These are phyloP conservation scores for Leishmania turanica DNA, from an alignment of 208 protist species.

Conservation along the genomic window DNA sequence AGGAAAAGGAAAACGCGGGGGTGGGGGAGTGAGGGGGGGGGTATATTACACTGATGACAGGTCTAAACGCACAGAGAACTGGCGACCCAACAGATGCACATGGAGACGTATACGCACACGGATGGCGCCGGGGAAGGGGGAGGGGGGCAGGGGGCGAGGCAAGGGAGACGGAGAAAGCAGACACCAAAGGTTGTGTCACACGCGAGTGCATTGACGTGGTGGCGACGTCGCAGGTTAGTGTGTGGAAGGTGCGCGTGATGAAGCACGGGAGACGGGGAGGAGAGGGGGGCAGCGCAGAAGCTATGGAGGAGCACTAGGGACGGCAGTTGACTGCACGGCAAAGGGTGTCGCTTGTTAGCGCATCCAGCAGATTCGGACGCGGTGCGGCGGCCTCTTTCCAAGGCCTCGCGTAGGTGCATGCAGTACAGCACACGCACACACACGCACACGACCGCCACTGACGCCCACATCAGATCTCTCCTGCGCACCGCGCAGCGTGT, in stretches of 20 bases:
- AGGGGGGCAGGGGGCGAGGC: background rate
- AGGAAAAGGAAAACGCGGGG: background rate
- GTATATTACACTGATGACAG: background rate
- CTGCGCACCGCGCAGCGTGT: background rate
- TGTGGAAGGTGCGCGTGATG: background rate
- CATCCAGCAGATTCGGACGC: background rate
- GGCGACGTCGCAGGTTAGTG: background rate
- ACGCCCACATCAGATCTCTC: background rate
- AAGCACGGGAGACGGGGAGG: background rate
- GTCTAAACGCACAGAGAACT: conserved; percentile 1
- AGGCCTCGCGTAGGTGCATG: background rate
- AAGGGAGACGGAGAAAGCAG: background rate
- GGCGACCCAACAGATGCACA: background rate
- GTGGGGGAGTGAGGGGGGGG: background rate
- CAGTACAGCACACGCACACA: background rate
- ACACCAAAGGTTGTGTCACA: background rate
- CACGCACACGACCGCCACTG: background rate
- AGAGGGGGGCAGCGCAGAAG: background rate
- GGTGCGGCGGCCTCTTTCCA: background rate
- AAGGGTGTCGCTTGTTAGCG: background rate
- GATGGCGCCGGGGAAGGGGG: background rate
- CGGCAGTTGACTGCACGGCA: background rate
- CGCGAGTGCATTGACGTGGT: background rate
- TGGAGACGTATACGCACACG: background rate
- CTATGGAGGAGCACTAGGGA: background rate